phyloP scores from a whole-genome alignment of 179 eudicot species.

The Beta macrorhiza region DNA sequence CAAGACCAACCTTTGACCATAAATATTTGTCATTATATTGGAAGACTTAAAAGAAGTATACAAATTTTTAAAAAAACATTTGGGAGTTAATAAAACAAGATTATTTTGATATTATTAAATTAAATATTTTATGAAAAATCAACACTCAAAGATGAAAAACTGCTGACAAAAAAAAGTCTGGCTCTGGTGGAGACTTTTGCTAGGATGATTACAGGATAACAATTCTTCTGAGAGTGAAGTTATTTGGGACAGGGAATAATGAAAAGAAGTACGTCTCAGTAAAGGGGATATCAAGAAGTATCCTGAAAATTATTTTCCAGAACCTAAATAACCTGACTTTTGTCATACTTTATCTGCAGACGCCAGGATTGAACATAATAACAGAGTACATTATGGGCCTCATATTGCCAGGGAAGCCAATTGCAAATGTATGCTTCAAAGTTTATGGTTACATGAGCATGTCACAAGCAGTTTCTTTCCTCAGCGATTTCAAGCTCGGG shows the following conservation, averaged over 20 bases:
- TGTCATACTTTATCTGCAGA: slow-evolving; percentile 44
- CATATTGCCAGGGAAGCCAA: slow-evolving; percentile 82
- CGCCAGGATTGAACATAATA: slow-evolving; percentile 87
- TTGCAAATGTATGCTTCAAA: slow-evolving; percentile 94
- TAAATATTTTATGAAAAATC: no score
- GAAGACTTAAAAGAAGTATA: no score
- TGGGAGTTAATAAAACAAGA: no score
- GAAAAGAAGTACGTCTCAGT: not conserved
- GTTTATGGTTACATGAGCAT: slow-evolving; percentile 90
- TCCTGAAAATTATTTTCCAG: not conserved
- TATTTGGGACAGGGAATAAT: not conserved
- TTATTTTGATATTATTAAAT: no score
- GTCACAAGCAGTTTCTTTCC: slow-evolving; percentile 86
- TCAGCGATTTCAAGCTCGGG: slow-evolving; percentile 90
- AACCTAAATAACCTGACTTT: not conserved
- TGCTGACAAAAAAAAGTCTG: no score
- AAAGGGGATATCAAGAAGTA: not conserved
- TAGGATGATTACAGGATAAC: no score
- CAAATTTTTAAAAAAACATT: no score
- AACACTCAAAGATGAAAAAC: no score
- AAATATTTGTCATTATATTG: no score
- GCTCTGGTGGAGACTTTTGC: no score
- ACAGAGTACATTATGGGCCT: slow-evolving; percentile 88
- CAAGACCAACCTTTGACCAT: no score
- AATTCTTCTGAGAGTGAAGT: not conserved